phyloP scores from a whole-genome alignment of 257 asterid species.

The Solanum chilense region DNA sequence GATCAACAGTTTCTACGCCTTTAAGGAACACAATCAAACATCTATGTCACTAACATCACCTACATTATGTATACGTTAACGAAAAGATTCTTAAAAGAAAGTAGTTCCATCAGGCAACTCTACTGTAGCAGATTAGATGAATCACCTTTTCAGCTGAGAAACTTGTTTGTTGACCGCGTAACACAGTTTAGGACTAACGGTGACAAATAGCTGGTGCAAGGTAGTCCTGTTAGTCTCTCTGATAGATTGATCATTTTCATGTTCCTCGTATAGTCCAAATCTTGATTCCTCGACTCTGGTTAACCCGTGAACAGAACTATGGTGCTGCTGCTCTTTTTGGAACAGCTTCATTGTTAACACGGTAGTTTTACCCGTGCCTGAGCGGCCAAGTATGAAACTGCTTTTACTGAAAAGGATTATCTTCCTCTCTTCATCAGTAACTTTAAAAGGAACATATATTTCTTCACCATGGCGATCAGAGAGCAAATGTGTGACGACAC shows the following conservation, averaged over 20 bases:
- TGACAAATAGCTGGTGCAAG: slow-evolving; percentile 54
- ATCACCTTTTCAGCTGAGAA: slow-evolving; percentile 43
- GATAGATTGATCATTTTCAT: background rate
- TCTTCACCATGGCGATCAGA: slow-evolving; percentile 33
- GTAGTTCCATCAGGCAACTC: background rate
- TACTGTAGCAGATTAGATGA: background rate
- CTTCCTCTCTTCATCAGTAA: slow-evolving; percentile 49
- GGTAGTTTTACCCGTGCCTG: slow-evolving; percentile 72
- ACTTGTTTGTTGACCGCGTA: slow-evolving; percentile 56
- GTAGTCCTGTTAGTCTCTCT: slow-evolving; percentile 3
- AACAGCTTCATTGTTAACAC: slow-evolving; percentile 45
- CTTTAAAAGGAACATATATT: slow-evolving; percentile 51
- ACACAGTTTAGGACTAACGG: slow-evolving; percentile 62
- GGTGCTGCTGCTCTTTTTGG: slow-evolving; percentile 33
- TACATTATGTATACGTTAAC: background rate
- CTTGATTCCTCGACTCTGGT: background rate
- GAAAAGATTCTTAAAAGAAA: background rate
- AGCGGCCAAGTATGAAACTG: slow-evolving; percentile 57
- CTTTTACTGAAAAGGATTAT: slow-evolving; percentile 29
- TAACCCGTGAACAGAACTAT: slow-evolving; percentile 22
- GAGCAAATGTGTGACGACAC: slow-evolving; percentile 41
- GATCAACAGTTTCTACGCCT: background rate
- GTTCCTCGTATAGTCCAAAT: background rate
- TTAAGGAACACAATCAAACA: background rate
- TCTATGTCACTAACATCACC: background rate